These are phyloP conservation scores for Beauveria caledonica DNA, from an alignment of 2,329 filamentous ascomycete species.

Conservation along the genomic window DNA sequence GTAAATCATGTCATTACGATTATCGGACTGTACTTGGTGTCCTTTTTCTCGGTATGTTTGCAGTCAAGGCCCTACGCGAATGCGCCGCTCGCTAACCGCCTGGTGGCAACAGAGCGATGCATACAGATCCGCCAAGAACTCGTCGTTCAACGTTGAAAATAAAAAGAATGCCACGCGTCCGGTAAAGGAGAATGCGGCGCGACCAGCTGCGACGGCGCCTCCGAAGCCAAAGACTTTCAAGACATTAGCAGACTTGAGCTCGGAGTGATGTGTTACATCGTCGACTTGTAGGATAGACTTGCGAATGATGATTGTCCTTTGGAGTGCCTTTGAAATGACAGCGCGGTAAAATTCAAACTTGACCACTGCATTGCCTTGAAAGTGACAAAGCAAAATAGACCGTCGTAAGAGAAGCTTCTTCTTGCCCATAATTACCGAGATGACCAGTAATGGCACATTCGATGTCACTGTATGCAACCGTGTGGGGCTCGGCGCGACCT, in stretches of 20 bases:
- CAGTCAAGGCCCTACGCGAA: background rate
- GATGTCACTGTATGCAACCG: background rate
- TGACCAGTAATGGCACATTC: too few relatives aligned
- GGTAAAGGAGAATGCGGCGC: conserved; percentile 13
- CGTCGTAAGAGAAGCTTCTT: too few relatives aligned
- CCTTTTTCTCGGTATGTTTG: conserved; percentile 50
- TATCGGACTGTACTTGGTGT: conserved; percentile 53
- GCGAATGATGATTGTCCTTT: background rate
- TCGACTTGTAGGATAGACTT: background rate
- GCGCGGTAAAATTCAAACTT: too few relatives aligned
- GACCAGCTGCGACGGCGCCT: conserved; percentile 25
- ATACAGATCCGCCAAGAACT: conserved; percentile 52
- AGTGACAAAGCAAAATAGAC: too few relatives aligned
- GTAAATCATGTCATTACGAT: conserved; percentile 45
- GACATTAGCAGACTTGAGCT: conserved; percentile 46
- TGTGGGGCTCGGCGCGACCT: background rate
- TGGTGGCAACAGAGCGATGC: conserved; percentile 43
- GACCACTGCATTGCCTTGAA: too few relatives aligned
- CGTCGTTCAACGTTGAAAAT: conserved; percentile 48
- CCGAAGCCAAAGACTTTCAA: conserved; percentile 27
- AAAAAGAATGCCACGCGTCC: conserved; percentile 19
- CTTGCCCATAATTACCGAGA: too few relatives aligned
- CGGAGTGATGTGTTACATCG: conserved; percentile 14
- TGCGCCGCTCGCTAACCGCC: conserved; percentile 10
- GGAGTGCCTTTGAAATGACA: background rate